These are phyloP conservation scores for Dothistroma pini DNA, from an alignment of 2,329 filamentous ascomycete species.

Conservation along the genomic window DNA sequence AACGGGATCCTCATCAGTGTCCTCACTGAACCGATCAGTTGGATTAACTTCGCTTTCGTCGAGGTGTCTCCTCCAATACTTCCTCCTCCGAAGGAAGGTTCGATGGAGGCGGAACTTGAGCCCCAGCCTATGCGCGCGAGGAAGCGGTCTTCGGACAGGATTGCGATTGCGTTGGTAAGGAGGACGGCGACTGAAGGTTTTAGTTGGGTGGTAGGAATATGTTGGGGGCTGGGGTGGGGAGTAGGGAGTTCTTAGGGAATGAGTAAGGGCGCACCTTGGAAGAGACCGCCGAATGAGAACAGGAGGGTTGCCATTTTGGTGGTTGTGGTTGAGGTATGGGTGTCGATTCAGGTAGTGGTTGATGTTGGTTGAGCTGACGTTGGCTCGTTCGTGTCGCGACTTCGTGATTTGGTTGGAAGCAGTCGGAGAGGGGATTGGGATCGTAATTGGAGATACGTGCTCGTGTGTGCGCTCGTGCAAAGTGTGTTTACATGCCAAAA, in stretches of 20 bases:
- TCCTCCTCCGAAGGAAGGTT: slow-evolving; percentile 77
- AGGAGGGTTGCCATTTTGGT: slow-evolving; percentile 49
- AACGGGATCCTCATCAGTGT: slow-evolving; percentile 90
- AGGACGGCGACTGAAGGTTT: slow-evolving; percentile 66
- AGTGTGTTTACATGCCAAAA: too few relatives aligned
- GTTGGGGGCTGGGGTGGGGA: neutral
- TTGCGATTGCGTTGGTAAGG: slow-evolving; percentile 87
- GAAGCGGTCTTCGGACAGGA: slow-evolving; percentile 93
- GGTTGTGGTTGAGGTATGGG: slow-evolving; percentile 1
- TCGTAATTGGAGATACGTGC: too few relatives aligned
- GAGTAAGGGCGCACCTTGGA: slow-evolving; percentile 58
- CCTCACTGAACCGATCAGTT: slow-evolving; percentile 83
- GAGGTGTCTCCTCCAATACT: slow-evolving; percentile 65
- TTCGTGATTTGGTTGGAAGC: too few relatives aligned
- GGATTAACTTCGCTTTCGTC: slow-evolving; percentile 81
- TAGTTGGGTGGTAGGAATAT: slow-evolving; percentile 14
- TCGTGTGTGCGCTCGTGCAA: too few relatives aligned
- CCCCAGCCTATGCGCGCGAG: slow-evolving; percentile 86
- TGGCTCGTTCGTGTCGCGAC: neutral
- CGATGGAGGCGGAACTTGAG: slow-evolving; percentile 53
- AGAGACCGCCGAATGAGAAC: slow-evolving; percentile 65
- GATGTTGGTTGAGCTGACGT: neutral
- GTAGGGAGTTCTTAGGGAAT: neutral
- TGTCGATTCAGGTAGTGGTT: slow-evolving; percentile 2
- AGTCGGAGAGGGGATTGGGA: neutral